Evolutionary conservation across 768 basidiomycete genomes (phyloP), one percentile per base, ranked within the genome.

Genomic region (Tephrocybe sp.): DNA sequence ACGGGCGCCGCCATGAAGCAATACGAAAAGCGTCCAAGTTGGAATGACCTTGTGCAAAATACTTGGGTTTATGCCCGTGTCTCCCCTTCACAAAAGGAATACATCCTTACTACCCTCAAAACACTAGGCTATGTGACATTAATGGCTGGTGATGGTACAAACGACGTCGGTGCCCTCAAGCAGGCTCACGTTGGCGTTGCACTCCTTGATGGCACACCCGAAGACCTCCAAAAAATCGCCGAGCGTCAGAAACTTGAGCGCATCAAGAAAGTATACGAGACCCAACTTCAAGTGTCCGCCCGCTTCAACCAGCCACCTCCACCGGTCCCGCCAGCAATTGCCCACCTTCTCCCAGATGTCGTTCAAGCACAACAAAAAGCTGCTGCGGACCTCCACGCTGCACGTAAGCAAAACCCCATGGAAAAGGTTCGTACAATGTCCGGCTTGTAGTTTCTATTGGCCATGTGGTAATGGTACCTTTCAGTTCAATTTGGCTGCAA

Each of bases 21-120:
- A 60, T 94, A 83, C 69, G 84, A 87, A 59, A 65, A 72, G n/a
- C 70, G 71, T 12, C 78, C 86, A 6, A 73, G 76, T n/a, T 93
- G 87, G 87, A 79, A 79, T 45, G 75, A 81, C 53, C 86, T 99
- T 40, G 89, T 97, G 2, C 91, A 94, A 60, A 85, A 97, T 62
- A 93, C 93, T 1, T 98, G 93, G 92, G 96, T 99, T 44, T 99
- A 99, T 59, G 97, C 97, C 20, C 92, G 96, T 30, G 96, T 98
- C 13, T 96, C 96, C 10, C 97, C 97, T 2, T 71, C 81, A 0
- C 97, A 98, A 66, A 99, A 99, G 72, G 97, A 99, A 67, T 82
- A 81, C 67, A 98, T 99, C 69, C 79, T 99, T 41, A 92, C 93
- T 0, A 88, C 88, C 6, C 75, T 98, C 47, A 94, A 94, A 66